Percentiles rank a stretch among this genome's conserved stretches.
phyloP scores from a whole-genome alignment of 257 asterid species.

The Paulownia fortunei region DNA sequence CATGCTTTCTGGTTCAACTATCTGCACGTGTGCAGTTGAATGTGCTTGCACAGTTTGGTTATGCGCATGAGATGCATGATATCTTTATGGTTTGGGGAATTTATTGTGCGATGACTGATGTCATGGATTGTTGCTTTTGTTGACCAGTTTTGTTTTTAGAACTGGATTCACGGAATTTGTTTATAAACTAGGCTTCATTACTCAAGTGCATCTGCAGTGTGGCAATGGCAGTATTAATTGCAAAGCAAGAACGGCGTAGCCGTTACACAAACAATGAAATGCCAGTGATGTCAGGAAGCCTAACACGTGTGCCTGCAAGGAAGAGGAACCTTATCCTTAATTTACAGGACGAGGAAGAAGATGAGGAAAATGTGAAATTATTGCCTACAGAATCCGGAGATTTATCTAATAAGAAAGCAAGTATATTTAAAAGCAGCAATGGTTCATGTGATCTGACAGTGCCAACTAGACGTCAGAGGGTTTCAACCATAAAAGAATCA shows the following conservation, averaged over 20 bases:
- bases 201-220: conserved; percentile 33
- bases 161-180: not conserved
- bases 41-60: not conserved
- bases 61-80: not conserved
- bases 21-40: not conserved
- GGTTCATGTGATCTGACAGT: conserved; percentile 23
- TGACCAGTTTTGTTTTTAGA: not conserved
- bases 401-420: conserved; percentile 27
- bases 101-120: conserved; percentile 1
- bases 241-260: conserved; percentile 46
- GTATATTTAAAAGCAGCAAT: conserved; percentile 16
- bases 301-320: conserved; percentile 40
- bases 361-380: conserved; percentile 24
- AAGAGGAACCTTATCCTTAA: conserved; percentile 52
- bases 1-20: conserved; percentile 13
- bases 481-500: conserved; percentile 20
- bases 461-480: conserved; percentile 28
- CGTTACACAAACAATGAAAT: conserved; percentile 11
- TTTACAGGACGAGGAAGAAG: conserved; percentile 55
- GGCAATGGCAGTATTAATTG: conserved; percentile 52
- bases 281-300: conserved; percentile 29
- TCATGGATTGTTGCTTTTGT: conserved; percentile 13
- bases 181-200: not conserved
- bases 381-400: conserved; percentile 24
- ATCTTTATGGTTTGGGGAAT: not conserved